Conservation (phyloP, 345 rosid genomes). For the Streptanthus diversifolius region DNA sequence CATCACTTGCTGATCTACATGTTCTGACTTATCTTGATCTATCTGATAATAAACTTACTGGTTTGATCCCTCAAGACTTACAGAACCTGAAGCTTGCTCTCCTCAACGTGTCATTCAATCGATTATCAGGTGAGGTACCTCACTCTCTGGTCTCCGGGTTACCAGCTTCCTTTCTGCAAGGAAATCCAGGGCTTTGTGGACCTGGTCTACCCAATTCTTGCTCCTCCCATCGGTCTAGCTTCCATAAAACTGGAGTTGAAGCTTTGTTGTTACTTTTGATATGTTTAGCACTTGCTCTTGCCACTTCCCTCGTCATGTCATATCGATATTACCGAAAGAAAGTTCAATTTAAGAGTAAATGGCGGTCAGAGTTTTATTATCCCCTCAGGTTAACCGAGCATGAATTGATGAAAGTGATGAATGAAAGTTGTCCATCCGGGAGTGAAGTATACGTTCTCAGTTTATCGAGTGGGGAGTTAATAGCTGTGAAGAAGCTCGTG, state of each 20-base stretch:
- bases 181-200: constrained; percentile 84
- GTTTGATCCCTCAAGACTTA: constrained; percentile 69
- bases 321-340: constrained; percentile 54
- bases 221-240: constrained; percentile 40
- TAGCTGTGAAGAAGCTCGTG: constrained; percentile 72
- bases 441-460: constrained; percentile 52
- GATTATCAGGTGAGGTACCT: constrained; percentile 70
- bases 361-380: constrained; percentile 80
- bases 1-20: constrained; percentile 69
- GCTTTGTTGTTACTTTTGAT: constrained; percentile 52
- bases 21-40: constrained; percentile 91
- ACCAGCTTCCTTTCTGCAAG: constrained; percentile 87
- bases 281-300: constrained; percentile 60
- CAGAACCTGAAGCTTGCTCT: constrained; percentile 89
- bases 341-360: constrained; percentile 44
- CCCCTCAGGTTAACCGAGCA: constrained; percentile 77
- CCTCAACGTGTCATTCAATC: constrained; percentile 80
- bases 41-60: constrained; percentile 74
- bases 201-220: constrained; percentile 69
- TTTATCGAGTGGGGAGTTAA: constrained; percentile 71
- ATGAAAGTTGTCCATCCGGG: constrained; percentile 58
- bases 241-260: constrained; percentile 38
- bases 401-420: constrained; percentile 59
- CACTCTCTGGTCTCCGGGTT: constrained; percentile 70
- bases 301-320: constrained; percentile 40